phyloP scores from a whole-genome alignment of 164 flowering plant species.

The Sedum album region DNA sequence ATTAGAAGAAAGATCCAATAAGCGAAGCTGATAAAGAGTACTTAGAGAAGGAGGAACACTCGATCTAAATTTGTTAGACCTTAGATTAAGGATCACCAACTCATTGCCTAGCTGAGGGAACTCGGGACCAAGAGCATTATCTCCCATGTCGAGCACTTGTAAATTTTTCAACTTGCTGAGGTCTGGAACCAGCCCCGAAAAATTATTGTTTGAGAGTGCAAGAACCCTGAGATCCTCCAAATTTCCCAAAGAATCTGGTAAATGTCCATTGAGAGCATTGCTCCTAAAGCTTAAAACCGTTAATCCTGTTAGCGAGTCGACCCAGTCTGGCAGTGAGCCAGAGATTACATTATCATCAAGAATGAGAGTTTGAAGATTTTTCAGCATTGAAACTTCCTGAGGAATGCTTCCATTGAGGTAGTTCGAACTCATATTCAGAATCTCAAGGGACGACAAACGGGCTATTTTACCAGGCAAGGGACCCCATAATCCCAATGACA shows the following conservation, averaged over 20 bases:
- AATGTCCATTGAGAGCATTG: slow-evolving; percentile 52
- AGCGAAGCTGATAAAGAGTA: slow-evolving; percentile 60
- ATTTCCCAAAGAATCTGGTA: slow-evolving; percentile 48
- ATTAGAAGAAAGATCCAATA: slow-evolving; percentile 69
- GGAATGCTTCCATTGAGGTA: slow-evolving; percentile 62
- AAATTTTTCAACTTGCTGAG: slow-evolving; percentile 72
- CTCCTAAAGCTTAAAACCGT: slow-evolving; percentile 71
- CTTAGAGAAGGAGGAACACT: slow-evolving; percentile 50
- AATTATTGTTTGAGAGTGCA: slow-evolving; percentile 53
- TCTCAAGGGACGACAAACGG: slow-evolving; percentile 64
- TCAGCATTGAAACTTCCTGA: slow-evolving; percentile 37
- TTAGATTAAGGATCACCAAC: slow-evolving; percentile 49
- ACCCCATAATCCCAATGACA: slow-evolving; percentile 92
- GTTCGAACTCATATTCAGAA: slow-evolving; percentile 77
- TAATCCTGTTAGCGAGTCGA: slow-evolving; percentile 42
- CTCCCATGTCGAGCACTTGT: slow-evolving; percentile 73
- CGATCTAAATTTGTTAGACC: slow-evolving; percentile 67
- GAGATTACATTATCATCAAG: slow-evolving; percentile 68
- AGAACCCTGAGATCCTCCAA: slow-evolving; percentile 66
- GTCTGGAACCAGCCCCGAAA: slow-evolving; percentile 76
- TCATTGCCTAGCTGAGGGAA: slow-evolving; percentile 62
- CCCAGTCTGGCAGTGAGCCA: slow-evolving; percentile 54
- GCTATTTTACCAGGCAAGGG: slow-evolving; percentile 53
- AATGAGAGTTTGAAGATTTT: slow-evolving; percentile 59
- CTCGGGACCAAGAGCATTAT: slow-evolving; percentile 61